Base-by-base conservation (phyloP, 2,329 filamentous ascomycete species). In the Talaromyces sp. region DNA sequence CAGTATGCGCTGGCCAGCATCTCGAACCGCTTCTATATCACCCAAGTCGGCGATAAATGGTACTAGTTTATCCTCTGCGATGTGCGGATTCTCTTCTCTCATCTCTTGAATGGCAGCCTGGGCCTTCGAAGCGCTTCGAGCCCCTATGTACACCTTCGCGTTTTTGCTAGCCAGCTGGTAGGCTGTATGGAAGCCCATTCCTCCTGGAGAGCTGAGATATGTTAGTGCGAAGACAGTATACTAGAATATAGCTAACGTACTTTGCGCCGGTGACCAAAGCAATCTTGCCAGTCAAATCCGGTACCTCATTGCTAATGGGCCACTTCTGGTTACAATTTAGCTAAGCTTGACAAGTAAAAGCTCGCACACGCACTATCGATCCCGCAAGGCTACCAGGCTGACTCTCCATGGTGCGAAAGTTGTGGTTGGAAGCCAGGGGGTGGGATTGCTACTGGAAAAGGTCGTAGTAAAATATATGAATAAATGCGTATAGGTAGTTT, bases 91-190 rank as follows among this genome's bases (percentile, higher is more conserved):
- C 3, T 72, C 68, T 27, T 72, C 63, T 65, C 78, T 74, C 68
- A 86, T 82, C 3, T 72, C 68, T 5, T 75, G 70, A 53, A 88
- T 83, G 49, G 83, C 83, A 0, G 71, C 66, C 2, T 74, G 72
- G 10, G 77, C 83, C 66, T 83, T 84, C 17, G 78, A 72, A 27
- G 76, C 70, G 5, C 74, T 80, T 40, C 85, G 83, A 2, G 80
- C 80, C 3, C 84, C 84, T 31, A 86, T 72, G 72, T 86, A 87
- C 25, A 88, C 81, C 1, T 77, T 85, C 36, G 78, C 85, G 63
- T 85, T 83, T 59, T 59, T 59, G 19, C 56, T 43, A 19, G 56
- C 56, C 36, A 59, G 49, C 49, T 53, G 49, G 25, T 53, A 53
- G 49, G 49, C 49, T 53, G 25, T 29, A 25, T 53, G 49, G 49